These are phyloP conservation scores for Pelargonium citronellum DNA, from an alignment of 441 rosid species.

Conservation along the genomic window DNA sequence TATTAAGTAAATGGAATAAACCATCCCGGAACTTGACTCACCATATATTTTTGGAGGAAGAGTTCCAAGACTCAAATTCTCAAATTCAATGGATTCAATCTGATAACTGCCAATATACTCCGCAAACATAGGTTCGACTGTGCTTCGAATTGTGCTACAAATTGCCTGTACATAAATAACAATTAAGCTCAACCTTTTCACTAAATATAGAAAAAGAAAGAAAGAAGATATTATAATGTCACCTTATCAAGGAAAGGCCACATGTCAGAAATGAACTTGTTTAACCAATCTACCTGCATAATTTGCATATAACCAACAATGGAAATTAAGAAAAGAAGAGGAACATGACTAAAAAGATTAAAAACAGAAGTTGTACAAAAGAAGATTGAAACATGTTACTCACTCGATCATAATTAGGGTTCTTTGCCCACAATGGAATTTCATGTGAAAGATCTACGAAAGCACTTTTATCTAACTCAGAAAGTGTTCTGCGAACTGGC, in stretches of 20 bases:
- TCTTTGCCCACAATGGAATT: conserved; percentile 42
- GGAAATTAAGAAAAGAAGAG: too few species aligned
- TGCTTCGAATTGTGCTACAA: conserved; percentile 47
- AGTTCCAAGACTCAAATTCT: conserved; percentile 62
- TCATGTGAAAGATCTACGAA: conserved; percentile 29
- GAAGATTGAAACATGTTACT: conserved; percentile 8
- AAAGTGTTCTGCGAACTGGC: conserved; percentile 20
- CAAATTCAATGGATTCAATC: conserved; percentile 57
- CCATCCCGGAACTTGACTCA: conserved; percentile 20
- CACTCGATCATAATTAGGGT: conserved; percentile 43
- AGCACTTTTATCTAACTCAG: conserved; percentile 21
- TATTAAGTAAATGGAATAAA: neutral
- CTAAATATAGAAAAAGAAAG: conserved; percentile 1
- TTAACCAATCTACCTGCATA: conserved; percentile 62
- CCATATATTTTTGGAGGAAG: conserved; percentile 73
- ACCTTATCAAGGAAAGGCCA: conserved; percentile 74
- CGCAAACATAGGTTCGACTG: conserved; percentile 49
- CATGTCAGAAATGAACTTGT: conserved; percentile 48
- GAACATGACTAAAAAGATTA: too few species aligned
- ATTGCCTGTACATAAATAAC: conserved; percentile 44
- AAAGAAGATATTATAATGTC: conserved; percentile 8
- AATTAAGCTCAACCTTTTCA: conserved; percentile 13
- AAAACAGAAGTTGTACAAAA: neutral
- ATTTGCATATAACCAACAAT: neutral
- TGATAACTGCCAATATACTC: conserved; percentile 56